Base-by-base conservation (phyloP, 495 filamentous ascomycete species). In the Parachaetomium inaequale region DNA sequence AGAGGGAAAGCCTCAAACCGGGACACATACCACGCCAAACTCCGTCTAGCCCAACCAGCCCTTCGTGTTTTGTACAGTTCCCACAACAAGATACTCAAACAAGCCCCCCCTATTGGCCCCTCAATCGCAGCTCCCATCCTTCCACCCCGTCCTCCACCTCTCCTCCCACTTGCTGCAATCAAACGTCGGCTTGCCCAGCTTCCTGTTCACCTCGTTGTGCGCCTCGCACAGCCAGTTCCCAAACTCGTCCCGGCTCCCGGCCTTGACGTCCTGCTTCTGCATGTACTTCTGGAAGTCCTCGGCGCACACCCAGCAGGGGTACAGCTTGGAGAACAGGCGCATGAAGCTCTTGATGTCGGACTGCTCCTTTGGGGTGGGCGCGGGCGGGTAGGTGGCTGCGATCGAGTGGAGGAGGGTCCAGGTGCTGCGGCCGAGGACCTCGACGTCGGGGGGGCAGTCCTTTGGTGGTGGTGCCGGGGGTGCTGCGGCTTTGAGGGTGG, bases 391-490 rank as follows among this genome's bases (percentile, higher is more conserved):
- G 6, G 85, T 82, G 1, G 93, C 95, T 12, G 92, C 88, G 59
- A 98, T 88, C 0, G 90, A 86, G 76, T 98, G 94, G 1, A 98
- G 83, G 23, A 98, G 82, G 1, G 92, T 98, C 94, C 94, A 98
- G 29, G 91, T 87, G 62, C 84, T 84, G 61, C 90, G 88, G 63
- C 94, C 94, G 32, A 98, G 85, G 5, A 76, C 70, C 69, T 95
- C 92, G 66, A 96, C 91, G 68, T 98, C 88, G 25, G 93, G 82
- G 2, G 93, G 85, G 61, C 88, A 91, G 70, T 86, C 86, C 45
- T 74, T 66, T 25, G 34, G 78, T 56, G 43, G 74, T 66, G n/a
- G 70, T 67, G n/a, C n/a, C n/a, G n/a, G n/a, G n/a, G 75, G 69
- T 26, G 74, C 63, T 11, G 72, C 7, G 68, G 75, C 67, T 70